These are phyloP conservation scores for Aspergillus brunneoviolaceus DNA, from an alignment of 2,329 filamentous ascomycete species.

Conservation along the genomic window DNA sequence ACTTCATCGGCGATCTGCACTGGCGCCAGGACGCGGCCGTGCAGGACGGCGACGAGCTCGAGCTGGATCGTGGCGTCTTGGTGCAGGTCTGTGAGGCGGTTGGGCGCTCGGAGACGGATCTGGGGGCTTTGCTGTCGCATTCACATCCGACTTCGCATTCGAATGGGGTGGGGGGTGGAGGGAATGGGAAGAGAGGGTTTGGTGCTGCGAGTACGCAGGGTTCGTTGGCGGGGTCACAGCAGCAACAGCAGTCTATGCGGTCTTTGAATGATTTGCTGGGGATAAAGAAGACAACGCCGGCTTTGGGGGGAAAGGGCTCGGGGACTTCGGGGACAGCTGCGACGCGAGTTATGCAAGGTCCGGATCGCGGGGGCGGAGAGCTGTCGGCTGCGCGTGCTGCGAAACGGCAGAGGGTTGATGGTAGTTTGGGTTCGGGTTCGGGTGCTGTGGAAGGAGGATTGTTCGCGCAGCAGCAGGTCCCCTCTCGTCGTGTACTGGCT, in stretches of 20 bases:
- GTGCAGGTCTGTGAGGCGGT: conserved; percentile 77
- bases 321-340: no score
- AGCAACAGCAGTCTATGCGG: conserved; percentile 44
- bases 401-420: conserved; percentile 33
- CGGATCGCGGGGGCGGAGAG: conserved; percentile 8
- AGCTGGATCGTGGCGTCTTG: conserved; percentile 72
- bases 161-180: no score
- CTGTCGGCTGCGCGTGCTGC: conserved; percentile 24
- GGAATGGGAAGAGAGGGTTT: background rate
- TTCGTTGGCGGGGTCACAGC: no score
- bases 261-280: conserved; percentile 65
- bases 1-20: conserved; percentile 81
- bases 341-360: background rate
- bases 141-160: no score
- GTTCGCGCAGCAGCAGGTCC: background rate
- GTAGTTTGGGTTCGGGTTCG: no score
- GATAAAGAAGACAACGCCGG: conserved; percentile 54
- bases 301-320: no score
- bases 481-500: background rate
- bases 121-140: conserved; percentile 47
- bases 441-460: no score
- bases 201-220: conserved; percentile 57
- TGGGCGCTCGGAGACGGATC: conserved; percentile 72
- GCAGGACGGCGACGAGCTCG: conserved; percentile 77
- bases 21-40: conserved; percentile 70